Evolutionary conservation across 179 eudicot species (phyloP), one percentile per base, ranked within the genome.

Genomic region (Patellifolia procumbens): DNA sequence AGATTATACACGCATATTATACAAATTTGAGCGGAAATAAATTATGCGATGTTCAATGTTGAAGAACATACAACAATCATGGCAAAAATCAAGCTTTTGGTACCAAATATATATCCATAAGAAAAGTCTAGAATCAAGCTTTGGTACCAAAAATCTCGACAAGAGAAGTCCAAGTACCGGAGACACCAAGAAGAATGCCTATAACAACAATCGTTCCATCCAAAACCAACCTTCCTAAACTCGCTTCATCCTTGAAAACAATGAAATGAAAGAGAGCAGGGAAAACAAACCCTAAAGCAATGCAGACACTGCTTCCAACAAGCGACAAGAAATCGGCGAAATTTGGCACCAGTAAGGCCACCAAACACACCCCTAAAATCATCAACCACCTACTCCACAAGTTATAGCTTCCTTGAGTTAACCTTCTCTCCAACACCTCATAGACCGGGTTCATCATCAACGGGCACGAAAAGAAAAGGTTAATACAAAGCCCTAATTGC

Each of bases 361-460:
- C 90, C 83, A 89, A 83, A 31, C 81, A 75, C 76, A 95, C 89
- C 59, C 48, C 86, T 53, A 93, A 78, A 59, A 95, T 94, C 84
- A 85, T 77, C 42, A 67, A 69, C 96, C 99, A 95, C 52, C 99
- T 93, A 68, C 87, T 67, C 97, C 90, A 95, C 75, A 93, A 49
- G 75, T 88, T 86, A 72, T 91, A 95, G 66, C 86, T 81, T 7
- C 89, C 92, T 20, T 82, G 87, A 59, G 86, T 84, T 7, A 83
- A 83, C 73, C 97, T 74, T 79, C 99, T 86, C 83, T 95, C 99
- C 58, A 91, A 76, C 31, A 95, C 99, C 83, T 93, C 99, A 74
- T 85, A 88, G 73, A 95, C 99, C 0, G 99, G 99, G 83, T 95
- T 89, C 99, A 95, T 93, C 97, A 95, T 95, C 89, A 91, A 79